A percentile compares a stretch with the other conserved stretches of the same genome.
Evolutionary conservation across 202 grass and related monocot genomes (phyloP).

Genomic region (Zizania palustris): DNA sequence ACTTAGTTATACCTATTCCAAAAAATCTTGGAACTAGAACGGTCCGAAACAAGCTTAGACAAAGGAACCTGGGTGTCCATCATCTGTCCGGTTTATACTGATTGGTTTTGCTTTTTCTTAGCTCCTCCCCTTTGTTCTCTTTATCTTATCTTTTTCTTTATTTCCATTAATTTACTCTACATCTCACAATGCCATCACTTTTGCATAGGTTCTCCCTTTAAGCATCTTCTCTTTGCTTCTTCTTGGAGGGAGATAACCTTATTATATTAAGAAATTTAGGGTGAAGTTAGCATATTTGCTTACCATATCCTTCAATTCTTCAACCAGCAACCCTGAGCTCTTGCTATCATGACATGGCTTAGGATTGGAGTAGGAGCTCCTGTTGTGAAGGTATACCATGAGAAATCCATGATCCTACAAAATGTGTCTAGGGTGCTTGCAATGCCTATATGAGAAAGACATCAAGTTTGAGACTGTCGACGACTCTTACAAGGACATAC

Average conservation of each 20-base stretch:
- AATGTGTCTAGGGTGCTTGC: conserved; percentile 88
- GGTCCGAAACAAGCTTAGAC: too few relatives aligned
- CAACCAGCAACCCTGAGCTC: conserved; percentile 37
- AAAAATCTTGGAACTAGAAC: too few relatives aligned
- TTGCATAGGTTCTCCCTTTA: conserved; percentile 44
- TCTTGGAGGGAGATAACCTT: conserved; percentile 44
- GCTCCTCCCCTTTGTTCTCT: conserved; percentile 27
- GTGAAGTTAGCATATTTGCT: conserved; percentile 20
- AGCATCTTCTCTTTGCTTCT: conserved; percentile 92
- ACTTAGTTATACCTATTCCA: too few relatives aligned
- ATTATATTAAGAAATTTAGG: conserved; percentile 44
- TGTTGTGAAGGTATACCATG: conserved; percentile 68
- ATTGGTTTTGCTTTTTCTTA: conserved; percentile 47
- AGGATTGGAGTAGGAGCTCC: conserved; percentile 39
- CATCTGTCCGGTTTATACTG: neutral
- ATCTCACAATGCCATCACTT: conserved; percentile 23
- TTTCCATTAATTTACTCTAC: conserved; percentile 23
- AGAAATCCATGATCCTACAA: conserved; percentile 61
- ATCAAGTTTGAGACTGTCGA: conserved; percentile 48
- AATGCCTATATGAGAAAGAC: conserved; percentile 83
- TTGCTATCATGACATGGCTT: conserved; percentile 46
- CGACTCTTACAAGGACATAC: conserved; percentile 56
- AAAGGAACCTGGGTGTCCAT: neutral
- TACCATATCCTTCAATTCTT: conserved; percentile 30
- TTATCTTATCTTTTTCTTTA: conserved; percentile 50